These are phyloP conservation scores for Leccinum sublutescens DNA, from an alignment of 768 basidiomycete genomes.

Conservation along the genomic window DNA sequence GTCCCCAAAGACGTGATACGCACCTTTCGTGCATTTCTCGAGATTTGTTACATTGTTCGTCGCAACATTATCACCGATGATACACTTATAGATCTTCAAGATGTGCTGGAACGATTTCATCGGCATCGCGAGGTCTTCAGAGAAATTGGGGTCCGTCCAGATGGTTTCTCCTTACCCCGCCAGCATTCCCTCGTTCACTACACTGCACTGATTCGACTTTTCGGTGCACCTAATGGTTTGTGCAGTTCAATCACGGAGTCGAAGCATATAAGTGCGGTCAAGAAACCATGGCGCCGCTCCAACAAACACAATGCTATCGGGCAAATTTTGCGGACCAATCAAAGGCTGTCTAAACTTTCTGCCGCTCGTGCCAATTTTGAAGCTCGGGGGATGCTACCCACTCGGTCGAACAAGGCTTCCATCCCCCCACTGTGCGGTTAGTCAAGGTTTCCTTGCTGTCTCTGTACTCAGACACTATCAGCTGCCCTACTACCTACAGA, in stretches of 20 bases:
- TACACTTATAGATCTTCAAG: not conserved
- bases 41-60: not conserved
- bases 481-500: not conserved
- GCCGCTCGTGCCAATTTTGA: not conserved
- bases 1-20: not conserved
- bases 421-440: too few relatives aligned
- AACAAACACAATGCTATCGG: not conserved
- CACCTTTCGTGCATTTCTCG: not conserved
- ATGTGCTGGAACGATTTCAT: not conserved
- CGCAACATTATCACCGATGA: not conserved
- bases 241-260: constrained; percentile 37
- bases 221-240: constrained; percentile 35
- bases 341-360: not conserved
- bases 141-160: not conserved
- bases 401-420: too few relatives aligned
- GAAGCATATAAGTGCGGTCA: constrained; percentile 36
- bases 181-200: constrained; percentile 13
- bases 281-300: constrained; percentile 22
- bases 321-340: not conserved
- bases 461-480: not conserved
- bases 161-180: not conserved
- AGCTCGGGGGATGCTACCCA: not conserved
- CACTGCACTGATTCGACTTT: constrained; percentile 15
- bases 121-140: not conserved
- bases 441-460: not conserved